Percentiles rank a stretch among this genome's conserved stretches.
phyloP scores from a whole-genome alignment of 805 yeast genomes.

The Zygosaccharomyces kombuchaensis region DNA sequence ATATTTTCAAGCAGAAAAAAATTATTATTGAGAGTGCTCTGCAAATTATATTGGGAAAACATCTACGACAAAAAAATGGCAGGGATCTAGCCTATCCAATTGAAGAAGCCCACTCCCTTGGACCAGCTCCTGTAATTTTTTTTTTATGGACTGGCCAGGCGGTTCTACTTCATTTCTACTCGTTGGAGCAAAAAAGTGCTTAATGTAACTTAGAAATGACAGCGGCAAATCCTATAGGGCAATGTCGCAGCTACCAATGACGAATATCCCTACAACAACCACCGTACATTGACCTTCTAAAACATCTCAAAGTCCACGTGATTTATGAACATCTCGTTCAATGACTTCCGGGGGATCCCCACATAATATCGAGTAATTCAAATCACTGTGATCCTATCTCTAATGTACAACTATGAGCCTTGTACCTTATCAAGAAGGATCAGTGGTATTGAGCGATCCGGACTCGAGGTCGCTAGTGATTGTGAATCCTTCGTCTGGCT shows the following conservation, averaged over 20 bases:
- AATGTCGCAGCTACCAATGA: neutral
- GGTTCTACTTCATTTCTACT: neutral
- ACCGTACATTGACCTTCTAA: neutral
- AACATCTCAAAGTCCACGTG: neutral
- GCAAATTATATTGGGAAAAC: neutral
- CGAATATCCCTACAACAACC: neutral
- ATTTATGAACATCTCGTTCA: neutral
- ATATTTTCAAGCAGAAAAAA: neutral
- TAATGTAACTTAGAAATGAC: neutral
- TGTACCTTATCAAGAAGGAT: constrained; percentile 27
- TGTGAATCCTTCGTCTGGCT: constrained; percentile 26
- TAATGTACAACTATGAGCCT: constrained; percentile 20
- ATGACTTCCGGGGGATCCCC: neutral
- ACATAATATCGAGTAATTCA: neutral
- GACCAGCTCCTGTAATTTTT: too few species aligned
- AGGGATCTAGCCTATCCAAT: neutral
- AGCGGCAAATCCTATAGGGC: neutral
- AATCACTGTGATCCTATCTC: neutral
- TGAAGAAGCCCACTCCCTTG: neutral
- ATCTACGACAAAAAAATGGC: neutral
- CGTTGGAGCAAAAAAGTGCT: neutral
- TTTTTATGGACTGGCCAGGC: too few species aligned
- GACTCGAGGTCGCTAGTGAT: constrained; percentile 29
- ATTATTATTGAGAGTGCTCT: neutral
- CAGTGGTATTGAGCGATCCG: constrained; percentile 30